phyloP scores from a whole-genome alignment of 257 asterid species.

The Scutellaria minor region DNA sequence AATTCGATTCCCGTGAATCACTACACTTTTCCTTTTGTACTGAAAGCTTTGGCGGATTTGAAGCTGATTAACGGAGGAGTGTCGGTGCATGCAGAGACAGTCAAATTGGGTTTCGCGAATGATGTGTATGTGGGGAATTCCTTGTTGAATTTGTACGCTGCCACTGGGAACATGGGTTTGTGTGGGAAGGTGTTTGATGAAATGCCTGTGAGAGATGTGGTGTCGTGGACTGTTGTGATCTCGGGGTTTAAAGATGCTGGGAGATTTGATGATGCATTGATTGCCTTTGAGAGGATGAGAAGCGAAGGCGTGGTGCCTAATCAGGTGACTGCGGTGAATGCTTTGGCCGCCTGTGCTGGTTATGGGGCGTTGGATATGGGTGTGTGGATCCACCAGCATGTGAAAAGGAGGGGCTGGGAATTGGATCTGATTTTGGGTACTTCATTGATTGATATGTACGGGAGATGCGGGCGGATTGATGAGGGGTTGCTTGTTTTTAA shows the following conservation, averaged over 20 bases:
- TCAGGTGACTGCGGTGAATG: conserved; percentile 75
- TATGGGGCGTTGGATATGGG: conserved; percentile 60
- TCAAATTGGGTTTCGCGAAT: conserved; percentile 45
- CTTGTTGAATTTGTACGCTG: conserved; percentile 57
- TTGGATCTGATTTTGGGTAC: conserved; percentile 81
- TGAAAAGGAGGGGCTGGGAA: conserved; percentile 55
- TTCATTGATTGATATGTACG: conserved; percentile 72
- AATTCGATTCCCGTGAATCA: conserved; percentile 43
- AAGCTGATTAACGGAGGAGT: conserved; percentile 46
- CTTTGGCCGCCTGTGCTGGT: conserved; percentile 69
- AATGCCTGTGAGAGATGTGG: conserved; percentile 76
- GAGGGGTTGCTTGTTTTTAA: conserved; percentile 53
- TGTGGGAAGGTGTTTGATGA: conserved; percentile 70
- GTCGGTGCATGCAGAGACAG: conserved; percentile 53
- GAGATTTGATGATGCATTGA: conserved; percentile 57
- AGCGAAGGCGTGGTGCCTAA: conserved; percentile 61
- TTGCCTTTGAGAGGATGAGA: conserved; percentile 59
- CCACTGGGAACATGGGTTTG: conserved; percentile 49
- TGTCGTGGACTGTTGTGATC: conserved; percentile 76
- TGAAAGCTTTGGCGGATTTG: conserved; percentile 65
- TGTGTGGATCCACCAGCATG: conserved; percentile 56
- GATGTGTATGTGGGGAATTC: conserved; percentile 76
- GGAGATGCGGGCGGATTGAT: conserved; percentile 60
- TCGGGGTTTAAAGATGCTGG: conserved; percentile 60
- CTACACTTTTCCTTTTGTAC: conserved; percentile 65